Evolutionary conservation across 768 basidiomycete genomes (phyloP), one percentile per base, ranked within the genome.

Genomic region (Clitopilus passeckerianus): DNA sequence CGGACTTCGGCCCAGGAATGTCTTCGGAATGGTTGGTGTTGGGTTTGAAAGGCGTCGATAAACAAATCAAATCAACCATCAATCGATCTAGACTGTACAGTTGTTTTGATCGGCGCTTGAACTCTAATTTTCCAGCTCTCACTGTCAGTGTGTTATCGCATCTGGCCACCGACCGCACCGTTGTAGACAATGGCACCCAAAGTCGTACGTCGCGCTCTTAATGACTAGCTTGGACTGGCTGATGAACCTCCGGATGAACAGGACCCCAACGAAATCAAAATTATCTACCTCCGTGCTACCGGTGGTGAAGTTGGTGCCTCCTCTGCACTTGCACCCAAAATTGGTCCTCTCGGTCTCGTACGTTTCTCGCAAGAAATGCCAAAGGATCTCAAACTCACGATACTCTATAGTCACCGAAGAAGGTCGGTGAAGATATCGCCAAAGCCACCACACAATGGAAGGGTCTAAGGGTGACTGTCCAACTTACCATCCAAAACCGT

Each of bases 351-450:
- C 65, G 96, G 96, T 91, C 81, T 99, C 74, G 96, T 98, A 73
- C 70, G 95, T 77, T 33, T 52, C 35, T 33, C 6, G 23, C 7
- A 27, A 30, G 10, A 33, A 41, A 50, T 55, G 54, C 56, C 52
- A 56, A 34, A 44, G 54, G 34, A 24, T 22, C 23, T 56, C 34
- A 56, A 37, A 10, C 64, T 71, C 59, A 71, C 34, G 34, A 55
- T 57, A 27, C 37, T 1, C 22, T 59, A 54, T 67, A 98, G 97
- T 98, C 97, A 60, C 97, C 97, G 68, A 99, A 99, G 83, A 98
- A 98, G 82, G 97, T 99, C 77, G 97, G 97, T 79, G 97, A 99
- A 93, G 97, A 99, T 79, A 99, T 99, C 73, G 97, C 97, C 68
- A 99, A 99, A 77, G 96, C 96, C 60, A 99, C 97, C 61, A 85